Percentiles rank a stretch among this genome's conserved stretches.
Conservation (phyloP, 768 basidiomycete genomes). For the Myochromella boudieri region DNA sequence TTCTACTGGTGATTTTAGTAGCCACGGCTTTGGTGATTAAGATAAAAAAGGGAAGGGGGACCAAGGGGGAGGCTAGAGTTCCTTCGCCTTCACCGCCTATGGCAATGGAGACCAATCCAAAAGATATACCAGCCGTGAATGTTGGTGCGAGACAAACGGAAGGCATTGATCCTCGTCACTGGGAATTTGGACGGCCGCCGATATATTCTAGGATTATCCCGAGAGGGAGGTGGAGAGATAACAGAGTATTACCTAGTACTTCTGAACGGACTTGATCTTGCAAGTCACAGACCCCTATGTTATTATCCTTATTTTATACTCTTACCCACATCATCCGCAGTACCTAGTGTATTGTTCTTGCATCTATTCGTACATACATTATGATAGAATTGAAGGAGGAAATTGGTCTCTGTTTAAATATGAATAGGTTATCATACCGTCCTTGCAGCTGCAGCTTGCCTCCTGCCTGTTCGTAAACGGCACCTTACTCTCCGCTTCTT, state of each 20-base stretch:
- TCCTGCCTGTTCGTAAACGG: no score
- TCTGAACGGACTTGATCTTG: slow-evolving; percentile 11
- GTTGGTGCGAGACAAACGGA: neutral
- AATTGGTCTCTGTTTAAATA: no score
- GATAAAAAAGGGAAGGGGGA: slow-evolving; percentile 52
- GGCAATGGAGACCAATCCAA: neutral
- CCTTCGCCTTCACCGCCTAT: slow-evolving; percentile 19
- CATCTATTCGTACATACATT: no score
- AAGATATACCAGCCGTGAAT: neutral
- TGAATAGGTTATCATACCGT: no score
- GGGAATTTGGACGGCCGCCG: slow-evolving; percentile 7
- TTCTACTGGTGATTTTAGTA: slow-evolving; percentile 87
- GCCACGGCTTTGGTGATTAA: slow-evolving; percentile 91
- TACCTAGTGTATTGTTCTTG: no score
- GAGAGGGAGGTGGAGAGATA: slow-evolving; percentile 9
- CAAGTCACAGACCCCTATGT: no score
- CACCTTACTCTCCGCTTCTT: no score
- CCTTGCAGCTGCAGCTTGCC: no score
- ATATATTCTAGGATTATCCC: slow-evolving; percentile 13
- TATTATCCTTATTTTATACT: neutral
- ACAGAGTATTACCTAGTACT: neutral
- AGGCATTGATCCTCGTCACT: neutral
- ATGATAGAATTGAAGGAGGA: no score
- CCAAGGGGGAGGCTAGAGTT: slow-evolving; percentile 28
- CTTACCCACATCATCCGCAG: neutral